Conservation (phyloP, 139 green algal species). For the Chlamydomonas sp. region DNA sequence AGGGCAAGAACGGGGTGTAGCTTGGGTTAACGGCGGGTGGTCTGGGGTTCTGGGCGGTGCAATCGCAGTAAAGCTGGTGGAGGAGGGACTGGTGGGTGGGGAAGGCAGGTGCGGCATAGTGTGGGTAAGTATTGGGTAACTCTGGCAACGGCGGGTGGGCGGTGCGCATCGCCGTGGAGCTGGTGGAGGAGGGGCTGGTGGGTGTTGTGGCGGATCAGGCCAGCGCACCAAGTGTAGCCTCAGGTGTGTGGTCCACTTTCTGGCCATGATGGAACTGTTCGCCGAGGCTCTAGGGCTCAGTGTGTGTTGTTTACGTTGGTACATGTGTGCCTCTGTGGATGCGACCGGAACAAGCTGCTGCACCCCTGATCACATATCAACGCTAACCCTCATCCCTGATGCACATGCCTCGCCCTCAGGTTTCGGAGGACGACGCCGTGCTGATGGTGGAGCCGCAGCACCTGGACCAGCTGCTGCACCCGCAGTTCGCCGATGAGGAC, state of each 20-base stretch:
- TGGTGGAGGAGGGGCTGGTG: constrained; percentile 71
- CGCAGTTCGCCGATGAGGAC: constrained; percentile 76
- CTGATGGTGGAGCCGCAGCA: constrained; percentile 85
- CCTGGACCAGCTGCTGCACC: constrained; percentile 92
- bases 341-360: background rate
- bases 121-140: too few species aligned
- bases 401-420: background rate
- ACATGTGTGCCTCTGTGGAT: background rate
- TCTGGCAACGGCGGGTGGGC: constrained; percentile 79
- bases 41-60: too few species aligned
- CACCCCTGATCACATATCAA: too few species aligned
- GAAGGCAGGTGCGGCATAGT: too few species aligned
- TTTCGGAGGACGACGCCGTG: constrained; percentile 59
- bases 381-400: background rate
- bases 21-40: too few species aligned
- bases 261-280: too few species aligned
- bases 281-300: too few species aligned
- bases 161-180: constrained; percentile 78
- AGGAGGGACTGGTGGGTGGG: constrained; percentile 55
- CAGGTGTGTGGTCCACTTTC: too few species aligned
- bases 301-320: background rate
- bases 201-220: background rate
- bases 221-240: background rate
- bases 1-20: background rate
- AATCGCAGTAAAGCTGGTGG: constrained; percentile 82